Evolutionary conservation across 345 rosid species (phyloP).

Genomic region (Dipteronia dyeriana): DNA sequence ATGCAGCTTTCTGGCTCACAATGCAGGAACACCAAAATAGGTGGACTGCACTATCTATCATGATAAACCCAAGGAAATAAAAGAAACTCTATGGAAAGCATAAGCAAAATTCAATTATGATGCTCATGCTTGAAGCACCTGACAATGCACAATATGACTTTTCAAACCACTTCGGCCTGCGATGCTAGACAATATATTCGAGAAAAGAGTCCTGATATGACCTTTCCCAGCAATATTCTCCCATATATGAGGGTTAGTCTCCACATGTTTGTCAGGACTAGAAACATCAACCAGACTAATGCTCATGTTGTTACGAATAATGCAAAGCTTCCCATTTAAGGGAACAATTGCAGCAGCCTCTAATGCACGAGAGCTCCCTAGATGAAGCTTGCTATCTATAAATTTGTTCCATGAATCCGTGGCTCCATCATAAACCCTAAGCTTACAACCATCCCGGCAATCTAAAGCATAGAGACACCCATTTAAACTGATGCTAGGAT

Average conservation of each 20-base stretch:
- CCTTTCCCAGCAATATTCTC: slow-evolving; percentile 85
- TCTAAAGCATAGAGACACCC: slow-evolving; percentile 84
- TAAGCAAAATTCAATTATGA: slow-evolving; percentile 17
- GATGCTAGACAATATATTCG: slow-evolving; percentile 83
- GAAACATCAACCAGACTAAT: slow-evolving; percentile 89
- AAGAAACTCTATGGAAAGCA: slow-evolving; percentile 17
- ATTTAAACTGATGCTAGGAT: slow-evolving; percentile 72
- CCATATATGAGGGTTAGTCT: slow-evolving; percentile 75
- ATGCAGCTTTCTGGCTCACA: slow-evolving; percentile 21
- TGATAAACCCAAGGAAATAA: slow-evolving; percentile 19
- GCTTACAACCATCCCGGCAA: slow-evolving; percentile 91
- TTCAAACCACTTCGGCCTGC: slow-evolving; percentile 89
- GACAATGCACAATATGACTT: slow-evolving; percentile 92
- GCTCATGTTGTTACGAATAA: slow-evolving; percentile 93
- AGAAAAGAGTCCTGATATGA: slow-evolving; percentile 72
- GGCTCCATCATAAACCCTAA: slow-evolving; percentile 70
- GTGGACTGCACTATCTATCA: slow-evolving; percentile 21
- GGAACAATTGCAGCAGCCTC: slow-evolving; percentile 98
- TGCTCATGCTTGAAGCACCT: slow-evolving; percentile 89
- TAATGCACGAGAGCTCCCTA: slow-evolving; percentile 73
- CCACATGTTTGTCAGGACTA: slow-evolving; percentile 59
- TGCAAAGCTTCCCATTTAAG: slow-evolving; percentile 79
- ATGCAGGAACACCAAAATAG: slow-evolving; percentile 12
- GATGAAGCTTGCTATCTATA: slow-evolving; percentile 87
- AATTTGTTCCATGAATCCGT: slow-evolving; percentile 82